phyloP scores from a whole-genome alignment of 176 grass and related monocot species.

The Aegilops speltoides region DNA sequence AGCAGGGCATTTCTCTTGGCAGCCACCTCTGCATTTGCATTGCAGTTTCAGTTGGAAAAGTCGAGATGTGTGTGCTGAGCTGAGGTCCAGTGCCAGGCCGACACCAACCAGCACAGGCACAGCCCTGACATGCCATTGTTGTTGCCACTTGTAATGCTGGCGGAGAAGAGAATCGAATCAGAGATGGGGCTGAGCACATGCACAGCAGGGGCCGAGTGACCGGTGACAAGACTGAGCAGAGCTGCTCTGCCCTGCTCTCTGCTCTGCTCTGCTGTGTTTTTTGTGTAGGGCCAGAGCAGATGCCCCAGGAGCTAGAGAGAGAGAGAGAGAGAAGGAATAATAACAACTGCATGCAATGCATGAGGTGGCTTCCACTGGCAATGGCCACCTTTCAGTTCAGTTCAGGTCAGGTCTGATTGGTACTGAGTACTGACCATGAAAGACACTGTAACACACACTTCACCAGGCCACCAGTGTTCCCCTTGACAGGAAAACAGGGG shows the following conservation, averaged over 20 bases:
- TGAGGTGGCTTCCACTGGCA: neutral
- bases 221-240: neutral
- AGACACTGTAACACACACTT: neutral
- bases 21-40: neutral
- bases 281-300: neutral
- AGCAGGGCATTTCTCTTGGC: neutral
- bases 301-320: too few species aligned
- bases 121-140: too few species aligned
- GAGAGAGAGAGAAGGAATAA: neutral
- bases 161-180: neutral
- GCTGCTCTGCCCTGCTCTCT: slow-evolving; percentile 17
- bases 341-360: neutral
- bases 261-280: neutral
- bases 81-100: too few species aligned
- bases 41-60: neutral
- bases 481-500: neutral
- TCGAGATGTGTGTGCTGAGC: neutral
- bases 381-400: neutral
- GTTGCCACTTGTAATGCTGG: neutral
- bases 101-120: too few species aligned
- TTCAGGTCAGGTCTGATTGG: too few species aligned
- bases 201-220: neutral
- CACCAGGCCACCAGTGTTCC: neutral
- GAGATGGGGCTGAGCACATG: neutral
- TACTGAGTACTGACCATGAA: slow-evolving; percentile 18